Evolutionary conservation across 768 basidiomycete genomes (phyloP), one percentile per base, ranked within the genome.

Genomic region (Mrakia hoshinonis): DNA sequence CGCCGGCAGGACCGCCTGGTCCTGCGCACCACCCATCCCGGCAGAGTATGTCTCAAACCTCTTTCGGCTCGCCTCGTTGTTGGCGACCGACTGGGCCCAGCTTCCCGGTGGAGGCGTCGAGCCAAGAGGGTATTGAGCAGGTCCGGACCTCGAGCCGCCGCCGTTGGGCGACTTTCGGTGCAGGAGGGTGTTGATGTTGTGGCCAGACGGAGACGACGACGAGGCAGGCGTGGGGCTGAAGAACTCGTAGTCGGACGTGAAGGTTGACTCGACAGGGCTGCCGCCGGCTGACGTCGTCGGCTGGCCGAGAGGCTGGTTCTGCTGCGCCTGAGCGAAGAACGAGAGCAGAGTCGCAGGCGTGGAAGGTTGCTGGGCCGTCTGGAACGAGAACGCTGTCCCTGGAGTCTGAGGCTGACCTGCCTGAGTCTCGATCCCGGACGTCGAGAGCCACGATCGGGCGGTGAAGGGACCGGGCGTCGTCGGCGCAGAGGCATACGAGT

Each of bases 311-410:
- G 3, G 22, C 58, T 39, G 31, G 34, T 39, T 43, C 43, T 43
- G 6, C 43, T 61, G 58, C 29, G 36, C 58, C 29, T 48, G 43
- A 29, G 62, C 43, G 43, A 64, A 48, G 46, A 48, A 15, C 62
- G 62, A 64, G 46, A 64, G 62, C 7, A 64, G 62, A 10, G 62
- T 24, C 26, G 38, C 29, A 18, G 62, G 62, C n/a, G 43, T 46
- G n/a, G 62, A 64, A 10, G 62, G 26, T 4, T 24, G 39, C 24
- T n/a, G 34, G 36, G 18, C 34, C 22, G 31, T 61, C 34, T 36
- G 34, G 58, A 61, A 61, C 58, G 58, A 61, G 34, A 61, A 38
- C 31, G 58, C 31, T 4, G 36, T 36, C 36, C 58, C 58, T 4
- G 34, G 58, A 0, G 36, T 61, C 15, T 29, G 12, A 3, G 34